Percentiles rank a stretch among this genome's conserved stretches.
phyloP scores from a whole-genome alignment of 805 yeast species.

The Candida michaelii region DNA sequence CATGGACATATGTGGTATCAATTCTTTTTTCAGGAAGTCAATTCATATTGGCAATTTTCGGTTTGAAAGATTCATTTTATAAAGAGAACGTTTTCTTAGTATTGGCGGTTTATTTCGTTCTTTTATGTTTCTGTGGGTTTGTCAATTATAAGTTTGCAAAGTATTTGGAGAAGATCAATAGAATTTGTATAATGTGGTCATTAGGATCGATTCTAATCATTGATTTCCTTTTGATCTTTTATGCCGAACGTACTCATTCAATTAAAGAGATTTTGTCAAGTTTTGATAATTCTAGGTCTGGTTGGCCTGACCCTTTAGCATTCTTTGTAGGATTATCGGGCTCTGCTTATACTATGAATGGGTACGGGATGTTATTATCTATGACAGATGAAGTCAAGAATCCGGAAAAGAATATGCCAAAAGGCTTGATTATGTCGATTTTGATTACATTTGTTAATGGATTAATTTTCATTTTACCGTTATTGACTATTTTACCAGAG shows the following conservation, averaged over 20 bases:
- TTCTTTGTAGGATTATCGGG: conserved; percentile 78
- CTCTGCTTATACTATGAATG: conserved; percentile 76
- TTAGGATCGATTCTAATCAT: conserved; percentile 67
- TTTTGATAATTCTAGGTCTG: conserved; percentile 71
- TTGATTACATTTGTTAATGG: conserved; percentile 68
- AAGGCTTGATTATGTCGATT: conserved; percentile 68
- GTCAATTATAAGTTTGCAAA: conserved; percentile 62
- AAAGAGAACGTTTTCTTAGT: conserved; percentile 57
- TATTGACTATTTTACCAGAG: conserved; percentile 71
- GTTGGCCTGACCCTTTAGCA: conserved; percentile 72
- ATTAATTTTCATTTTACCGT: conserved; percentile 67
- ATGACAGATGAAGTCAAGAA: conserved; percentile 78
- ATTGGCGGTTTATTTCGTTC: conserved; percentile 52
- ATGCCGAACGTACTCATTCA: conserved; percentile 58
- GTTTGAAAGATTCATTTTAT: conserved; percentile 58
- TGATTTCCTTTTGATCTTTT: conserved; percentile 60
- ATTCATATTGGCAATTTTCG: conserved; percentile 64
- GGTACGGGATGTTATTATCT: conserved; percentile 79
- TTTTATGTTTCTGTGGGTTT: conserved; percentile 60
- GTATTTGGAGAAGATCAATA: conserved; percentile 62
- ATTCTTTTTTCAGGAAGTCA: conserved; percentile 77
- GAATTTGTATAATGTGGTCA: conserved; percentile 73
- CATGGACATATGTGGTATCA: conserved; percentile 74
- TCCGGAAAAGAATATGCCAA: conserved; percentile 74
- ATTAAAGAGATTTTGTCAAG: conserved; percentile 58